phyloP scores from a whole-genome alignment of 2,329 filamentous ascomycete species.

The Drechslerella stenobrocha region DNA sequence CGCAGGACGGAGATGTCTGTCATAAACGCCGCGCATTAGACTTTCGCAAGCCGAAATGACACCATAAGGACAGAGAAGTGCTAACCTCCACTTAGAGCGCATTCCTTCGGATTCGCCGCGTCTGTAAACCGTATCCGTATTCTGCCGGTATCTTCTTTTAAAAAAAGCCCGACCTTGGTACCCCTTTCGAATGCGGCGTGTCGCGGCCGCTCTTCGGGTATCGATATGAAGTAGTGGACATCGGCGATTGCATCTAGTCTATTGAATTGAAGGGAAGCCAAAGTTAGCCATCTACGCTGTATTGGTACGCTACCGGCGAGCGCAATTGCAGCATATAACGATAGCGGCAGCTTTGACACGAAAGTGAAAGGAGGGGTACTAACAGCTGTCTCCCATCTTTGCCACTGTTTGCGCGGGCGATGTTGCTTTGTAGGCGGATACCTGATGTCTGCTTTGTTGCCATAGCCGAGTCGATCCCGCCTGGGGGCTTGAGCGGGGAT shows the following conservation, averaged over 20 bases:
- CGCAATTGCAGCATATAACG: neutral
- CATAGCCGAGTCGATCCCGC: slow-evolving; percentile 3
- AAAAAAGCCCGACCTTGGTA: slow-evolving; percentile 36
- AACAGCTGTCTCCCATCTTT: slow-evolving; percentile 45
- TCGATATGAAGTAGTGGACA: slow-evolving; percentile 42
- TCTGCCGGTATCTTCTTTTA: slow-evolving; percentile 40
- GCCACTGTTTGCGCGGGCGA: slow-evolving; percentile 45
- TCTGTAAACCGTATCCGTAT: slow-evolving; percentile 39
- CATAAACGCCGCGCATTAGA: neutral
- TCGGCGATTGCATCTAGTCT: slow-evolving; percentile 45
- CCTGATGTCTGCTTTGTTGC: slow-evolving; percentile 26
- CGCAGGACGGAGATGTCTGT: slow-evolving; percentile 36
- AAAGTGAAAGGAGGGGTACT: slow-evolving; percentile 6
- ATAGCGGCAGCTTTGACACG: neutral
- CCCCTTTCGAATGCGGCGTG: slow-evolving; percentile 41
- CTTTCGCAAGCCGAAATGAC: neutral
- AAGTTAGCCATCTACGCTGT: neutral
- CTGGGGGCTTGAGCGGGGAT: slow-evolving; percentile 2
- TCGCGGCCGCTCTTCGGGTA: slow-evolving; percentile 42
- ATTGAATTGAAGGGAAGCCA: neutral
- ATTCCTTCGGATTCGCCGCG: slow-evolving; percentile 25
- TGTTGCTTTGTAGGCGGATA: slow-evolving; percentile 40
- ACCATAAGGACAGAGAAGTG: slow-evolving; percentile 13
- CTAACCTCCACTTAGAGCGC: slow-evolving; percentile 43
- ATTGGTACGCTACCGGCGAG: neutral